These are phyloP conservation scores for Lumnitzera racemosa DNA, from an alignment of 345 rosid genomes.

Conservation along the genomic window DNA sequence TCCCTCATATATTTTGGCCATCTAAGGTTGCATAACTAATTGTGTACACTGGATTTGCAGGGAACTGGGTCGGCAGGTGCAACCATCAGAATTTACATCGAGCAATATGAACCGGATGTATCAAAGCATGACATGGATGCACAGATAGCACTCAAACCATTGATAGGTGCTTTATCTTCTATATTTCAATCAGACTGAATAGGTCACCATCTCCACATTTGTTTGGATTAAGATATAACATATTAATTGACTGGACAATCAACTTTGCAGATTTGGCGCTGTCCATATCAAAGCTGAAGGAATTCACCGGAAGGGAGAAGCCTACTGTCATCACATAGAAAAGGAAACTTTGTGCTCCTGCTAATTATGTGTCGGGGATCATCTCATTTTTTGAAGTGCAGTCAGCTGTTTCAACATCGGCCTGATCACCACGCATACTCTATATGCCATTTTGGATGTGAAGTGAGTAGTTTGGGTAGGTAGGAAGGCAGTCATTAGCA, in stretches of 20 bases:
- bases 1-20: neutral
- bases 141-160: conserved; percentile 69
- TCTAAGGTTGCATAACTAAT: neutral
- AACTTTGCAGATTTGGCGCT: conserved; percentile 66
- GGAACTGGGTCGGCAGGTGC: conserved; percentile 99
- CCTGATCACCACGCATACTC: neutral
- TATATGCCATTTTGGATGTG: conserved; percentile 32
- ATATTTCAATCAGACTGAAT: neutral
- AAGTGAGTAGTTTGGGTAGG: conserved; percentile 5
- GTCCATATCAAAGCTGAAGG: conserved; percentile 81
- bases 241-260: neutral
- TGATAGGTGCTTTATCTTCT: conserved; percentile 51
- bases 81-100: conserved; percentile 72
- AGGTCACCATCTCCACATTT: neutral
- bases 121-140: conserved; percentile 89
- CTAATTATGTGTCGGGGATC: neutral
- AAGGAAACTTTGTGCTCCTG: neutral
- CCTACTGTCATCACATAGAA: conserved; percentile 87
- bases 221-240: neutral
- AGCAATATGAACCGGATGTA: conserved; percentile 74
- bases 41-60: conserved; percentile 20
- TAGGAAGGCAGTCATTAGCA: neutral
- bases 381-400: neutral
- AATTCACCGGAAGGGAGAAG: conserved; percentile 84
- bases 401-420: too few relatives aligned